These are phyloP conservation scores for Penicillium atrosanguineum DNA, from an alignment of 495 filamentous ascomycete genomes.

Conservation along the genomic window DNA sequence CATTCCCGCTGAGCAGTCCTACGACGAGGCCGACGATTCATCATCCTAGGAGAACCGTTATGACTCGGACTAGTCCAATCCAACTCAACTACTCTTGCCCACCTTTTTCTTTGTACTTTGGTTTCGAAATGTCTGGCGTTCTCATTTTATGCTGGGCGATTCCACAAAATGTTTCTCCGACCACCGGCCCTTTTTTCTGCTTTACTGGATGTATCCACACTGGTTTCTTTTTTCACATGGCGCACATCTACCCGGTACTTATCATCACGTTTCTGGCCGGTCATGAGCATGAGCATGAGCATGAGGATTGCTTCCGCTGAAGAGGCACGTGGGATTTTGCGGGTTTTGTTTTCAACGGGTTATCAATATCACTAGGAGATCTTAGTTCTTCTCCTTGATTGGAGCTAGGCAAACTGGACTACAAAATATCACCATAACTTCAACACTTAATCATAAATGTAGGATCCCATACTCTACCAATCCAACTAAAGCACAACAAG, in stretches of 20 bases:
- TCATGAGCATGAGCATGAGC: background rate
- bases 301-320: background rate
- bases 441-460: background rate
- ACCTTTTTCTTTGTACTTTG: background rate
- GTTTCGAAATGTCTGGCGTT: background rate
- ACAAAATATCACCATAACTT: background rate
- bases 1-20: slow-evolving; percentile 59
- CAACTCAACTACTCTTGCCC: background rate
- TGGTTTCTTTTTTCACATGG: background rate
- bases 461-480: background rate
- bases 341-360: background rate
- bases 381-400: background rate
- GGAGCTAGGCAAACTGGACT: background rate
- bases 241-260: background rate
- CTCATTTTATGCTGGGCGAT: background rate
- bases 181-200: no score
- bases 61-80: background rate
- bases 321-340: background rate
- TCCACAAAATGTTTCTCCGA: background rate
- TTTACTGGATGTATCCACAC: no score
- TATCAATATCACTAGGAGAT: background rate
- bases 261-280: background rate
- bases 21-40: background rate
- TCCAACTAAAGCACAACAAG: background rate
- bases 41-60: background rate